Evolutionary conservation across 352 stramenopile species (phyloP).

Genomic region (Achlya hypogyna): DNA sequence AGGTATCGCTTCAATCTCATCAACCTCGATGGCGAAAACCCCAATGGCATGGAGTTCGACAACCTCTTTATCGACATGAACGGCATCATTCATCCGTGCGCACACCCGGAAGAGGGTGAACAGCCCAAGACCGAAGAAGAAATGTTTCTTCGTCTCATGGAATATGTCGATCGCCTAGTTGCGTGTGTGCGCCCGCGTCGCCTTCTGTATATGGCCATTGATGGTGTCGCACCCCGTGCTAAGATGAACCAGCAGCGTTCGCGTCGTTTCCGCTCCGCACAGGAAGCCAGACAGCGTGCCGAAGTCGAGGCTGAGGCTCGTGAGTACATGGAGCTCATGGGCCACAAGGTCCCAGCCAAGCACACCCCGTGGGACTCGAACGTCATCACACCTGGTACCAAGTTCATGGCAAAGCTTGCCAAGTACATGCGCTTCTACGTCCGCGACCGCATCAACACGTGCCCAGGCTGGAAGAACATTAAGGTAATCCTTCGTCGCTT

Average conservation of each 20-base stretch:
- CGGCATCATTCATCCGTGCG: conserved; percentile 98
- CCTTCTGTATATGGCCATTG: conserved; percentile 97
- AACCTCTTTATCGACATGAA: conserved; percentile 99
- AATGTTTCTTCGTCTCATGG: conserved; percentile 96
- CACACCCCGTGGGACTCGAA: conserved; percentile 97
- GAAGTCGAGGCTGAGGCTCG: conserved; percentile 91
- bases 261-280: conserved; percentile 92
- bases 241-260: conserved; percentile 99
- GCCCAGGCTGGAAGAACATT: conserved; percentile 91
- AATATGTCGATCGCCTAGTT: conserved; percentile 96
- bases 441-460: conserved; percentile 89
- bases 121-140: conserved; percentile 93
- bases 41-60: conserved; percentile 93
- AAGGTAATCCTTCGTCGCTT: conserved; percentile 45
- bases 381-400: conserved; percentile 98
- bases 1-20: conserved; percentile 74
- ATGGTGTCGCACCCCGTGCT: conserved; percentile 96
- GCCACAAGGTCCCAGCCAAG: conserved; percentile 67
- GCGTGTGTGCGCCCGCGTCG: conserved; percentile 89
- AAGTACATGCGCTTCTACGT: conserved; percentile 90
- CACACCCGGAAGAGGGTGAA: conserved; percentile 91
- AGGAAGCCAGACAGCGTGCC: conserved; percentile 90
- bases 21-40: conserved; percentile 81
- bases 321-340: conserved; percentile 87
- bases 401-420: conserved; percentile 94